A percentile compares a stretch with the other conserved stretches of the same genome.
phyloP scores from a whole-genome alignment of 108 stramenopile species.

The Cylindrotheca closterium region DNA sequence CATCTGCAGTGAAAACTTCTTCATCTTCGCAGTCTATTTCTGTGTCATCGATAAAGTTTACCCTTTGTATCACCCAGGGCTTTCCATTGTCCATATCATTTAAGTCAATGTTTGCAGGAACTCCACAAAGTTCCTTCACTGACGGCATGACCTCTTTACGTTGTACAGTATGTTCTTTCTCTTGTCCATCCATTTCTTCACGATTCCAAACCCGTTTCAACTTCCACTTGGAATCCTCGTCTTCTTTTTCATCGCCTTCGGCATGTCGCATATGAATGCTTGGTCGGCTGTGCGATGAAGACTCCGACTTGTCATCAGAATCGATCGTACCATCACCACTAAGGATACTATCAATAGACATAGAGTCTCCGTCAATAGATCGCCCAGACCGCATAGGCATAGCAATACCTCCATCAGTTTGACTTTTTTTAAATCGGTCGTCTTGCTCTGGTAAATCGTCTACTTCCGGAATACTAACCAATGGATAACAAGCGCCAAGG shows the following conservation, averaged over 20 bases:
- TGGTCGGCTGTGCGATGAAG: background rate
- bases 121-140: background rate
- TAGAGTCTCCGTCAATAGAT: background rate
- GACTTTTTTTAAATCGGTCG: background rate
- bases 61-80: background rate
- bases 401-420: background rate
- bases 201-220: slow-evolving; percentile 15
- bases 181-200: slow-evolving; percentile 18
- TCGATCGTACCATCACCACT: background rate
- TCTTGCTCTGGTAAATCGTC: background rate
- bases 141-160: slow-evolving; percentile 3
- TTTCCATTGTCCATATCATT: background rate
- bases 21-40: background rate
- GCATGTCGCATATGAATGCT: slow-evolving; percentile 12
- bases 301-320: background rate
- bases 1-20: background rate
- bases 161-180: slow-evolving; percentile 9
- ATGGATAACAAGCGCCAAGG: background rate
- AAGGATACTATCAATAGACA: background rate
- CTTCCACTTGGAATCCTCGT: slow-evolving; percentile 13
- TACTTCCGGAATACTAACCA: background rate
- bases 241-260: background rate
- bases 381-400: background rate
- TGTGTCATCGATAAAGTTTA: background rate
- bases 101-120: background rate